Percentiles rank a stretch among this genome's conserved stretches.
Evolutionary conservation across 192 early-diverging fungal genomes (phyloP).

Genomic region (Backusella mclennaniae): DNA sequence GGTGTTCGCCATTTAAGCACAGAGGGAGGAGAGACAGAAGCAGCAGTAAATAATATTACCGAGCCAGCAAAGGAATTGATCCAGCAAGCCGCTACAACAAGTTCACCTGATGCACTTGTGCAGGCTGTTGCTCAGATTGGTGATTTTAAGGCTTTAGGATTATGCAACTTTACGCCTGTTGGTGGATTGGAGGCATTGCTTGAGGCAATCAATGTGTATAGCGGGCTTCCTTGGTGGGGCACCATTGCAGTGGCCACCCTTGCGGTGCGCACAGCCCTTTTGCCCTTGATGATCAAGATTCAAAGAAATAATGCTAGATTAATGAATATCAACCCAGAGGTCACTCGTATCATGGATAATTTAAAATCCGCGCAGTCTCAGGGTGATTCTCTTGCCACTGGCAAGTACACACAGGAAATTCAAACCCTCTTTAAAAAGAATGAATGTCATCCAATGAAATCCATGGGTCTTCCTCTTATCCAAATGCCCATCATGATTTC

Average conservation of each 20-base stretch:
- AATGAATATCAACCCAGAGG: conserved; percentile 69
- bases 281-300: conserved; percentile 73
- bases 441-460: conserved; percentile 64
- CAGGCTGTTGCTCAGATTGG: conserved; percentile 73
- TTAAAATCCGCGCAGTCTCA: conserved; percentile 54
- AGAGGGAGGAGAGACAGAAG: background rate
- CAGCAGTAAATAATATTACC: conserved; percentile 19
- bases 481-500: conserved; percentile 82
- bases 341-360: conserved; percentile 64
- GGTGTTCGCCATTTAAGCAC: conserved; percentile 12
- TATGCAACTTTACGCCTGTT: conserved; percentile 69
- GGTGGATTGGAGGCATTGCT: conserved; percentile 68
- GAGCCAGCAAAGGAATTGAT: background rate
- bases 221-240: conserved; percentile 92
- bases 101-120: conserved; percentile 36
- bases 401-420: conserved; percentile 57
- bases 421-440: conserved; percentile 57
- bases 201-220: conserved; percentile 77
- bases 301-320: conserved; percentile 71
- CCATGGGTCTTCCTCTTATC: conserved; percentile 57
- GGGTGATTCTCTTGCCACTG: conserved; percentile 55
- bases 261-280: conserved; percentile 60
- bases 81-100: conserved; percentile 8
- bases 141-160: conserved; percentile 81
- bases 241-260: conserved; percentile 77